Evolutionary conservation across 768 basidiomycete genomes (phyloP).

Genomic region (Suillus ampliporus): DNA sequence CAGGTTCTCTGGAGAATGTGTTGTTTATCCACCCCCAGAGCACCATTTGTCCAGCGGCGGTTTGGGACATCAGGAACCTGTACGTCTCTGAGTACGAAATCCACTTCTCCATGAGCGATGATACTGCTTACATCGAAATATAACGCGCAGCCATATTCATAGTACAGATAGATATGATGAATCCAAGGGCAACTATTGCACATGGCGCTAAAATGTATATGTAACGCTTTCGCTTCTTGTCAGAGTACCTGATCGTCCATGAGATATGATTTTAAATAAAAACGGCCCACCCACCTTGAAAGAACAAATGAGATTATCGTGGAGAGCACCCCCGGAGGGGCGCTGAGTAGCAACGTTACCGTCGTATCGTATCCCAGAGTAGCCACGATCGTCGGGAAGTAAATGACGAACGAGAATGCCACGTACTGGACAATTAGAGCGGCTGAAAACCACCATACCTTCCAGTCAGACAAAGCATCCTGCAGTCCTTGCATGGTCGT

Average conservation of each 20-base stretch:
- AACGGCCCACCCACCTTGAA: constrained; percentile 3
- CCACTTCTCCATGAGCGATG: not conserved
- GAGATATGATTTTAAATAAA: not conserved
- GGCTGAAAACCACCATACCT: constrained; percentile 45
- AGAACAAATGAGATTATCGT: constrained; percentile 36
- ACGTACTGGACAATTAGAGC: constrained; percentile 15
- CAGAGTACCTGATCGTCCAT: constrained; percentile 58
- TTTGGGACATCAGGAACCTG: constrained; percentile 75
- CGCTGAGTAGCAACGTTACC: constrained; percentile 46
- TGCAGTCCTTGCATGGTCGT: constrained; percentile 35
- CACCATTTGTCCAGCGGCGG: constrained; percentile 69
- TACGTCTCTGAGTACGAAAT: not conserved
- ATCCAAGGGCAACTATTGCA: constrained; percentile 63
- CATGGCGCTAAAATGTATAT: constrained; percentile 63
- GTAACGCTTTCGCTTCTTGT: constrained; percentile 67
- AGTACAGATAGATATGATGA: constrained; percentile 63
- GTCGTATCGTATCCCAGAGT: constrained; percentile 44
- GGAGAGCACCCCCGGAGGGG: constrained; percentile 44
- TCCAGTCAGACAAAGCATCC: constrained; percentile 45
- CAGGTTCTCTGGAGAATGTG: constrained; percentile 71
- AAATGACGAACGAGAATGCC: constrained; percentile 28
- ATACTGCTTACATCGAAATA: constrained; percentile 53
- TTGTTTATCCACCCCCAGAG: constrained; percentile 54
- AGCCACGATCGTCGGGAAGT: constrained; percentile 32
- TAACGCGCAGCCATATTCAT: constrained; percentile 66